Conservation (phyloP, 495 filamentous ascomycete species). For the Bryoglossum gracile region DNA sequence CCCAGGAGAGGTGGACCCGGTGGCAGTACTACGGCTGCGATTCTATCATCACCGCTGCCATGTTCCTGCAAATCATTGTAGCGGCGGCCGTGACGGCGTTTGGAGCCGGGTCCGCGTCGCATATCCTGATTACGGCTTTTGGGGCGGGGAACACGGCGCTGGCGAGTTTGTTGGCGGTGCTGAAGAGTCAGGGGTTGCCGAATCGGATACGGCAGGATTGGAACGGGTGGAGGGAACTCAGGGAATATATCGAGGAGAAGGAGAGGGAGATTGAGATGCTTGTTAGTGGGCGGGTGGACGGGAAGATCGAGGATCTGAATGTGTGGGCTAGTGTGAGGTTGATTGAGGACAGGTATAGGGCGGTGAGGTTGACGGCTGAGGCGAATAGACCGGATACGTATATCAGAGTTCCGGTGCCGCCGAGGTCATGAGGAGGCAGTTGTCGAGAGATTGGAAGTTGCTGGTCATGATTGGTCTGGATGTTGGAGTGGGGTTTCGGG, state of each 20-base stretch:
- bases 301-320: conserved; percentile 1
- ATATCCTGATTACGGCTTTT: conserved; percentile 23
- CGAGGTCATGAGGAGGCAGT: neutral
- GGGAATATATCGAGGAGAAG: conserved; percentile 27
- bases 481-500: too few species aligned
- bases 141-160: conserved; percentile 30
- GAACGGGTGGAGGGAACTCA: conserved; percentile 24
- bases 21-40: conserved; percentile 15
- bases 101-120: conserved; percentile 18
- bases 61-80: conserved; percentile 28
- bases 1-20: neutral
- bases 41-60: conserved; percentile 3
- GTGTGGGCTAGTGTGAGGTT: conserved; percentile 8
- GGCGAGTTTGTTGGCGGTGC: conserved; percentile 26
- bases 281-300: conserved; percentile 1
- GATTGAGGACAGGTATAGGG: conserved; percentile 15
- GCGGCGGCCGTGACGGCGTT: conserved; percentile 28
- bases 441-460: too few species aligned
- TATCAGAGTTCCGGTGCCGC: conserved; percentile 7
- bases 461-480: too few species aligned
- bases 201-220: conserved; percentile 28
- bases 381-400: conserved; percentile 21
- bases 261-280: conserved; percentile 22
- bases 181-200: conserved; percentile 29
- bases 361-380: conserved; percentile 10